phyloP scores from a whole-genome alignment of 352 stramenopile genomes.

The Pythium phragmiticola region DNA sequence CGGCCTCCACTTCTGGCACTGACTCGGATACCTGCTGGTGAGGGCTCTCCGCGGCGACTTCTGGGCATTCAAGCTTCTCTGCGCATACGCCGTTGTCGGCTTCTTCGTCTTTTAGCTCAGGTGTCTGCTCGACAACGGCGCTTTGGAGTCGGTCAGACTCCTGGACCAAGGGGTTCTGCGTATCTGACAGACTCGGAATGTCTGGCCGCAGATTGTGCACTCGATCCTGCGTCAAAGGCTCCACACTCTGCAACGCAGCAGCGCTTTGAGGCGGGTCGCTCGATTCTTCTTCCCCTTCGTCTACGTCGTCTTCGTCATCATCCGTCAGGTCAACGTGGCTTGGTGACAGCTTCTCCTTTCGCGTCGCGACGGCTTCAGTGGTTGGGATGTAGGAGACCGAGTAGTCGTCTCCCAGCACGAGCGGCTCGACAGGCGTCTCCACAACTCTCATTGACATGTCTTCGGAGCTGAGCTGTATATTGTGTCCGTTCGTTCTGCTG shows the following conservation, averaged over 20 bases:
- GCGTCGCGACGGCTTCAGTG: background rate
- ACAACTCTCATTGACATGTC: slow-evolving; percentile 3
- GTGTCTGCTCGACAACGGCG: background rate
- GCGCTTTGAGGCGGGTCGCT: background rate
- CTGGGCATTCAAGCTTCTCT: background rate
- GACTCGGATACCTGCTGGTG: background rate
- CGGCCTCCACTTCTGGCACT: background rate
- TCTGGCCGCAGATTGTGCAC: background rate
- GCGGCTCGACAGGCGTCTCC: slow-evolving; percentile 22
- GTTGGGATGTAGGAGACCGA: background rate
- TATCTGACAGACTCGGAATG: background rate
- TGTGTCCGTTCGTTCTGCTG: background rate
- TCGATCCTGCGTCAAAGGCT: background rate
- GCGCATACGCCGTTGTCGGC: background rate
- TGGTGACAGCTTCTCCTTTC: background rate
- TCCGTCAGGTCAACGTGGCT: background rate
- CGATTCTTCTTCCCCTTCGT: background rate
- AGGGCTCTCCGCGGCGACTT: background rate
- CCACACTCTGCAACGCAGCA: background rate
- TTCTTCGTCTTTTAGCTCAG: background rate
- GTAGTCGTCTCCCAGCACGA: slow-evolving; percentile 11
- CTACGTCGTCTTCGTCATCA: slow-evolving; percentile 11
- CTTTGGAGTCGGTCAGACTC: background rate
- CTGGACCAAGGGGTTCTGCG: slow-evolving; percentile 5
- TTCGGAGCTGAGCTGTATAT: background rate